Evolutionary conservation across 257 asterid species (phyloP), one percentile per base, ranked within the genome.

Genomic region (Apocynum venetum): DNA sequence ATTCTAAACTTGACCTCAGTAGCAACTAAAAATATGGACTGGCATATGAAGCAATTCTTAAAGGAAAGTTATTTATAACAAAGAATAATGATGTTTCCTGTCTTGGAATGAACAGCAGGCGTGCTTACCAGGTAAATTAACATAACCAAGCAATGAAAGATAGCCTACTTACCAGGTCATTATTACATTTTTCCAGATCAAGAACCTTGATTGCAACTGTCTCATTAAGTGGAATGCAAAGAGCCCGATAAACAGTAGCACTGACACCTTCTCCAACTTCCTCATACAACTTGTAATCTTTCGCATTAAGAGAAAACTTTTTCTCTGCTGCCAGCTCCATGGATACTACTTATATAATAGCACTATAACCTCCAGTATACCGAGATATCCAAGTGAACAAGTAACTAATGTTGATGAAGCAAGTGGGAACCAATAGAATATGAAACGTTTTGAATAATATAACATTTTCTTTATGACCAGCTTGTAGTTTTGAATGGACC

Each of bases 251-350:
- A 41, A 96, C 99, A 57, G 97, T 87, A 36, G 99, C 97, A 83
- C 99, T 96, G 81, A 96, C 99, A 72, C 99, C 99, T 82, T 96
- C 98, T 82, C 99, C 99, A 75, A 93, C 88, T 88, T 96, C 97
- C 87, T 96, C 99, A 20, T 79, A 85, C 81, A 96, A 87, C 77
- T 87, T 80, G 81, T 90, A 96, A 80, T 89, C 92, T 72, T 89
- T 84, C 48, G 97, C 97, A 60, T 80, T 78, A 56, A 96, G 91
- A 69, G 99, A 94, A 84, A 82, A 96, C 84, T 86, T 93, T 74
- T 85, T 93, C 72, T 86, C 91, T 20, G 86, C 71, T 66, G 78
- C 65, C 68, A 67, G 86, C 75, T 82, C 87, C 97, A 89, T 93
- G 82, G 76, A 84, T 78, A 84, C 78, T 83, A 80, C 84, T 80